Conservation (phyloP, 2,329 filamentous ascomycete species). For the Ilyonectria mors-panacis region DNA sequence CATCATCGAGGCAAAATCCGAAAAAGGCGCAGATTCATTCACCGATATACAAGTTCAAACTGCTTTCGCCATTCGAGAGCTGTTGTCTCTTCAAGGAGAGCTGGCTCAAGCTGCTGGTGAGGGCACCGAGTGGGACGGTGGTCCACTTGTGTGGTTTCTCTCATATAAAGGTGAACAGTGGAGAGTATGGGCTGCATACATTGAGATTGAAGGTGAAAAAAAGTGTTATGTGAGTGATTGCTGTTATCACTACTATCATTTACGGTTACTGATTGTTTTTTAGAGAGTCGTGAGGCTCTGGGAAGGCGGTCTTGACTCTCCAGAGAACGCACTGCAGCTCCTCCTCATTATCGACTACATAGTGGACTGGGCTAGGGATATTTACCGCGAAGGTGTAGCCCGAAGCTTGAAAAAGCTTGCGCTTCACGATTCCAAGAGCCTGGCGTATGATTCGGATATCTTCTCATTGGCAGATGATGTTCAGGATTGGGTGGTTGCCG, state of each 20-base stretch:
- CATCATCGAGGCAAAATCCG: conserved; percentile 33
- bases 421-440: not conserved
- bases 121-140: conserved; percentile 6
- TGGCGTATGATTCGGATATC: conserved; percentile 5
- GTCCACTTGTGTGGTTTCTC: conserved; percentile 17
- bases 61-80: conserved; percentile 30
- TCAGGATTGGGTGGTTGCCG: not conserved
- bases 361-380: conserved; percentile 42
- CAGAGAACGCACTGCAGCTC: conserved; percentile 37
- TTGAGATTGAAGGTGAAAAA: not conserved
- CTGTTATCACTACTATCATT: not conserved
- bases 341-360: conserved; percentile 43
- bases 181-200: conserved; percentile 10
- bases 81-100: conserved; percentile 26
- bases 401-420: conserved; percentile 12
- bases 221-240: conserved; percentile 2
- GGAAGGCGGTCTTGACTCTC: conserved; percentile 25
- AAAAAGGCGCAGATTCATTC: conserved; percentile 13
- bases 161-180: conserved; percentile 11
- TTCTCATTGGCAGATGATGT: conserved; percentile 5
- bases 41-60: conserved; percentile 27
- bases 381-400: conserved; percentile 33
- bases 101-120: conserved; percentile 13
- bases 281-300: conserved; percentile 26
- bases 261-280: not conserved